Base-by-base conservation (phyloP, 164 flowering plant genomes). In the Macadamia tetraphylla region DNA sequence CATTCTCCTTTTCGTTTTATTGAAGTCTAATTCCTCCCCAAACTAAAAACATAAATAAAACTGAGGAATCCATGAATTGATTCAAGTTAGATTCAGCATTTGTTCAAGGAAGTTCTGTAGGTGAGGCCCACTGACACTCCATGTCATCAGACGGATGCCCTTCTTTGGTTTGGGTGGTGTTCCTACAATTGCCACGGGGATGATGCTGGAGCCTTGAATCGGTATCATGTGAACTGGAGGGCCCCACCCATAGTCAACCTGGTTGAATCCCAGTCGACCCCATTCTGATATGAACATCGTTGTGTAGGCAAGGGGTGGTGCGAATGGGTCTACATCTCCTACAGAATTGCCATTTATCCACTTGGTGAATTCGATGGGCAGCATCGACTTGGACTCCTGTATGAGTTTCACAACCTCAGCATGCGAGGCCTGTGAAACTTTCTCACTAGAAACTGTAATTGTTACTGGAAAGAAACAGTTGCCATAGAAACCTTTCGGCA, bases 171-270 rank as follows among this genome's bases (percentile, higher is more conserved):
- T 44, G 10, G 88, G 85, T 66, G 75, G 73, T 1, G 67, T 72
- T 32, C 86, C 84, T 9, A 82, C 66, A 48, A 87, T 80, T 58
- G 82, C 80, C 17, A 76, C 85, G 0, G 90, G 90, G 23, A 88
- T 81, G 48, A 79, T 70, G 56, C 75, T 71, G 1, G 90, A 80
- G 14, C 86, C 86, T 61, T 82, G 89, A 17, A 85, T 76, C 0
- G 94, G 94, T 17, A 82, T 80, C 13, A 89, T 67, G 52, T 83
- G 83, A 31, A 77, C 78, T 0, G 92, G 94, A 0, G 68, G 77
- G 2, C 91, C 88, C 85, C 85, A 83, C n/a, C 92, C 90, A 32
- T 81, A 85, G 55, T 89, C 87, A n/a, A 89, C 77, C 65, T 77
- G 75, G 68, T 81, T 82, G 76, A 86, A 86, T 9, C 92, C 94